phyloP scores from a whole-genome alignment of 371 early-diverging fungal genomes.

The Lichtheimia ramosa region DNA sequence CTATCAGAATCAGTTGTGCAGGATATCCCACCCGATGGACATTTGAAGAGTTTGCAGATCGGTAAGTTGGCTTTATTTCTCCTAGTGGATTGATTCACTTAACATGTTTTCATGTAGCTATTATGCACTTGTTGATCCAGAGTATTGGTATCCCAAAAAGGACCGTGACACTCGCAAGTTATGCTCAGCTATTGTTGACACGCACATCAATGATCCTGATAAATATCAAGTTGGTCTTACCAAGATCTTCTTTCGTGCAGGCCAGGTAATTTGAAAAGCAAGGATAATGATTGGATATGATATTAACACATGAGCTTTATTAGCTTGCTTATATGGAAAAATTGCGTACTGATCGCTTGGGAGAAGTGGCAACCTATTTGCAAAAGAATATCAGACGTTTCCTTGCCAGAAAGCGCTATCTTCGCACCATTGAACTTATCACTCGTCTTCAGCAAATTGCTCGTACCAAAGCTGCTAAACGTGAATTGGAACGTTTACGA shows the following conservation, averaged over 20 bases:
- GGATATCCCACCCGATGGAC: conserved; percentile 97
- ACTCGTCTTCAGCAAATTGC: conserved; percentile 61
- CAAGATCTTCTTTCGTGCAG: conserved; percentile 99
- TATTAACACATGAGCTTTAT: not conserved
- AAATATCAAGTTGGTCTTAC: conserved; percentile 96
- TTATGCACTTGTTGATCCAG: conserved; percentile 76
- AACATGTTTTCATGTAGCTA: conserved; percentile 54
- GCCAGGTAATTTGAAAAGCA: conserved; percentile 45
- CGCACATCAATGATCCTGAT: conserved; percentile 71
- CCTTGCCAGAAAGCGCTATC: conserved; percentile 68
- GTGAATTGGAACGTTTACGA: conserved; percentile 53
- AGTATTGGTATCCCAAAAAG: conserved; percentile 59
- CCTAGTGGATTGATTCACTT: not conserved
- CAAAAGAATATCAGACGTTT: conserved; percentile 88
- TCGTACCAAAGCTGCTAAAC: conserved; percentile 64
- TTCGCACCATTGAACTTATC: conserved; percentile 51
- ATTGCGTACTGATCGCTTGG: conserved; percentile 77
- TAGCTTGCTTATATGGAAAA: conserved; percentile 91
- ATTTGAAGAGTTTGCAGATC: conserved; percentile 90
- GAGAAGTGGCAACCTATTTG: conserved; percentile 75
- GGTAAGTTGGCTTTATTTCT: conserved; percentile 4
- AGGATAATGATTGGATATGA: not conserved
- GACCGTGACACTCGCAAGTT: conserved; percentile 49
- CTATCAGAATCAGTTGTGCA: conserved; percentile 97
- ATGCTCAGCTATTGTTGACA: conserved; percentile 66